A percentile compares a stretch with the other conserved stretches of the same genome.
phyloP scores from a whole-genome alignment of 495 filamentous ascomycete genomes.

The Xylaria acuta region DNA sequence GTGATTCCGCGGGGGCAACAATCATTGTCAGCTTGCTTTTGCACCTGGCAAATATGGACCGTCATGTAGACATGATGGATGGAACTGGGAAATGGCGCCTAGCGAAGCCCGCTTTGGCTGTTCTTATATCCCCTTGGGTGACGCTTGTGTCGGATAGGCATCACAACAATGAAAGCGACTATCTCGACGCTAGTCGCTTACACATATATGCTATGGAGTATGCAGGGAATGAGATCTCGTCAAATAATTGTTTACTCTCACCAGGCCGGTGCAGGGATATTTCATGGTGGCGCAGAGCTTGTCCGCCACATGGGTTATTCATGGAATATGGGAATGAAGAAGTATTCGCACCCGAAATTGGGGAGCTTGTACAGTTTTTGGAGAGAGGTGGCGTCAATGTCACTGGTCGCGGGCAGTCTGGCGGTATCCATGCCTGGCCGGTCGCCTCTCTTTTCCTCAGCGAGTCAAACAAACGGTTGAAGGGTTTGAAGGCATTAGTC shows the following conservation, averaged over 20 bases:
- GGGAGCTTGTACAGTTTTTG: constrained; percentile 56
- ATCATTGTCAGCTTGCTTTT: constrained; percentile 72
- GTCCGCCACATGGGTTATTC: constrained; percentile 63
- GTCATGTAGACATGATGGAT: constrained; percentile 42
- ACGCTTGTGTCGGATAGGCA: constrained; percentile 63
- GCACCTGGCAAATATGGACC: constrained; percentile 49
- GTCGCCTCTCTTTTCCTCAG: constrained; percentile 73
- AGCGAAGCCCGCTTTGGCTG: constrained; percentile 55
- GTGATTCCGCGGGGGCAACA: constrained; percentile 77
- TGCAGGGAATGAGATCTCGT: constrained; percentile 53
- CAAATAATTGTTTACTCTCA: constrained; percentile 64
- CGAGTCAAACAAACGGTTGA: constrained; percentile 58
- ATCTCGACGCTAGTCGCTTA: constrained; percentile 60
- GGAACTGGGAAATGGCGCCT: constrained; percentile 32
- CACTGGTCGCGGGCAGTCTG: constrained; percentile 57
- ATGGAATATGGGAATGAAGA: constrained; percentile 75
- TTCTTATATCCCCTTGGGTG: constrained; percentile 67
- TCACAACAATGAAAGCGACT: constrained; percentile 66
- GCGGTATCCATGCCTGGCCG: constrained; percentile 80
- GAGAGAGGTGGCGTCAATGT: constrained; percentile 55
- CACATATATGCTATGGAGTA: constrained; percentile 70
- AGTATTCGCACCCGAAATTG: constrained; percentile 69
- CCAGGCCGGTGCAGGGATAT: constrained; percentile 70
- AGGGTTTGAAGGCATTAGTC: constrained; percentile 63
- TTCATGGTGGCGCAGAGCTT: constrained; percentile 66